Percentiles rank a stretch among this genome's conserved stretches.
Evolutionary conservation across 108 stramenopile genomes (phyloP).

Genomic region (Schizochytrium sp.): DNA sequence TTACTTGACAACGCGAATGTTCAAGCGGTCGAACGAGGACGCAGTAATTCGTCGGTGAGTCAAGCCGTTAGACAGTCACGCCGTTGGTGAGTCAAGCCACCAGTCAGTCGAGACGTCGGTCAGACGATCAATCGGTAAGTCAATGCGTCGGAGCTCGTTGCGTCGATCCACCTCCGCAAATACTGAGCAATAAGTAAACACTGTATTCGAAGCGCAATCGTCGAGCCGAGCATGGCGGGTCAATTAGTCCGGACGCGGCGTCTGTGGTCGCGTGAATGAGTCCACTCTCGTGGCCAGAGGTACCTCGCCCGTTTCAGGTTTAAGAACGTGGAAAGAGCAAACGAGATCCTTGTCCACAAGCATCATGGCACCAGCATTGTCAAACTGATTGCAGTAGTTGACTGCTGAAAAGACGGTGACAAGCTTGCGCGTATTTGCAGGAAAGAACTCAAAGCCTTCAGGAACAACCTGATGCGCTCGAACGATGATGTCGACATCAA

Average conservation of each 20-base stretch:
- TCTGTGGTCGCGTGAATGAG: neutral
- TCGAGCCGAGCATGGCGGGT: neutral
- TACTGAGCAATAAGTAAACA: neutral
- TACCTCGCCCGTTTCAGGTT: neutral
- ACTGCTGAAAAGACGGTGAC: constrained; percentile 94
- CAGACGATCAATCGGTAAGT: no score
- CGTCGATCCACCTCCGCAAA: neutral
- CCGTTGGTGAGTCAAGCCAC: no score
- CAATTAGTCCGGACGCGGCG: neutral
- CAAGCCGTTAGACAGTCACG: no score
- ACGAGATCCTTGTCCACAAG: constrained; percentile 87
- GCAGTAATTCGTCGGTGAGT: no score
- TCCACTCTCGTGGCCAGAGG: neutral
- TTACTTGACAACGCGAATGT: no score
- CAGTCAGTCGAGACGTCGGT: no score
- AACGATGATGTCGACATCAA: constrained; percentile 42
- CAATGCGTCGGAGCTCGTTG: no score
- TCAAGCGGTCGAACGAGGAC: no score
- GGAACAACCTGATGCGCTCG: constrained; percentile 51
- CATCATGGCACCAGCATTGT: constrained; percentile 98
- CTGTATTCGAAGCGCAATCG: neutral
- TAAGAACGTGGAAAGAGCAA: constrained; percentile 79
- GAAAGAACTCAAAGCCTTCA: constrained; percentile 64
- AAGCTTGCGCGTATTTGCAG: constrained; percentile 68
- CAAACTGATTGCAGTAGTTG: constrained; percentile 97